Evolutionary conservation across 2,329 filamentous ascomycete genomes (phyloP).

Genomic region (Aspergillus puulaauensis): DNA sequence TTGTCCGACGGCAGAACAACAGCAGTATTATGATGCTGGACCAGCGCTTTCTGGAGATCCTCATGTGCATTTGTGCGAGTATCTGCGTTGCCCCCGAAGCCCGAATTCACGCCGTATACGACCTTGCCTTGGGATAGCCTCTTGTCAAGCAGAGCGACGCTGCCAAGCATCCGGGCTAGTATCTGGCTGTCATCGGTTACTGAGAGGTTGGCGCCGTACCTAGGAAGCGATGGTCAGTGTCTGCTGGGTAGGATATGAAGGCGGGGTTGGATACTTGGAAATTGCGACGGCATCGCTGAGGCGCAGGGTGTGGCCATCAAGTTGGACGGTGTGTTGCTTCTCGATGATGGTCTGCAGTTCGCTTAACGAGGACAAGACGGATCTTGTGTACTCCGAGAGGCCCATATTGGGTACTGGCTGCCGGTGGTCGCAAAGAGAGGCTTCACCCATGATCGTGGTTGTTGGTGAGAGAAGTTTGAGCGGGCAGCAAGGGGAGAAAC

Average conservation of each 20-base stretch:
- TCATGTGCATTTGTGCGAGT: conserved; percentile 51
- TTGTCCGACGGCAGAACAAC: conserved; percentile 39
- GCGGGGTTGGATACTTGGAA: not conserved
- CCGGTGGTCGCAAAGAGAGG: not conserved
- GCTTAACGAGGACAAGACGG: not conserved
- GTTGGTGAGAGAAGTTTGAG: not conserved
- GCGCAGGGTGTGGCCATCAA: conserved; percentile 1
- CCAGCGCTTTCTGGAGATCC: conserved; percentile 48
- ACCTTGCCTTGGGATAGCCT: conserved; percentile 13
- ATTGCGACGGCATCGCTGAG: conserved; percentile 1
- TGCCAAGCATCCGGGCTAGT: conserved; percentile 11
- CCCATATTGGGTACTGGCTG: not conserved
- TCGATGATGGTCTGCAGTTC: not conserved
- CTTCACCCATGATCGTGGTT: not conserved
- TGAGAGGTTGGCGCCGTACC: not conserved
- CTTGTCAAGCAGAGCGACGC: conserved; percentile 13
- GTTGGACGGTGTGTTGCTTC: not conserved
- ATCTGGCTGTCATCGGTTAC: not conserved
- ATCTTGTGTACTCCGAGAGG: not conserved
- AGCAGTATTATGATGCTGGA: conserved; percentile 47
- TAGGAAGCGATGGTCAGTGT: not conserved
- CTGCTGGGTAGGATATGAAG: not conserved
- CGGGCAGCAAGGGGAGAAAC: not conserved
- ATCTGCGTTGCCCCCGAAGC: conserved; percentile 67
- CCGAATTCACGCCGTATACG: conserved; percentile 59